A percentile compares a stretch with the other conserved stretches of the same genome.
These are phyloP conservation scores for Exutisphaerella laricina DNA, from an alignment of 2,329 filamentous ascomycete genomes.

Conservation along the genomic window DNA sequence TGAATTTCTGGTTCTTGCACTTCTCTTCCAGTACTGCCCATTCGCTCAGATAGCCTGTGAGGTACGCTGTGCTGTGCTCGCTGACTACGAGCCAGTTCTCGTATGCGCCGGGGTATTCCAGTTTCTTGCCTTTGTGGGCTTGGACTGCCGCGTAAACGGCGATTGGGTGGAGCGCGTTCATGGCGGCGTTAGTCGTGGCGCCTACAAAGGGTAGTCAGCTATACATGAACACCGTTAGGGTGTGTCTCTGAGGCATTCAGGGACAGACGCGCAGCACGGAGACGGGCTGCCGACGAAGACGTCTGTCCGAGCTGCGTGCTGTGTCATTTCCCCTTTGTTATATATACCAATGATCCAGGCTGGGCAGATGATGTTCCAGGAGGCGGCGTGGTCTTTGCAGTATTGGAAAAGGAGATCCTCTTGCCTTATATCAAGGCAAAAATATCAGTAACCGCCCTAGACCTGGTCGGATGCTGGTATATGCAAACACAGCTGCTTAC, in stretches of 20 bases:
- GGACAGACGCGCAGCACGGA: no score
- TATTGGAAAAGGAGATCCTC: slow-evolving; percentile 46
- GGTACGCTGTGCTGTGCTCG: slow-evolving; percentile 40
- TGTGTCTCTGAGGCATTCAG: no score
- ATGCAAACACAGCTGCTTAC: no score
- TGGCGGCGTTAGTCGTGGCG: slow-evolving; percentile 45
- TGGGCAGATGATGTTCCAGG: slow-evolving; percentile 47
- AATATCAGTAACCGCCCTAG: no score
- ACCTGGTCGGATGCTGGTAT: no score
- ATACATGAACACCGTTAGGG: no score
- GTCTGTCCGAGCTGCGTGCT: no score
- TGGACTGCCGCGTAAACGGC: slow-evolving; percentile 48
- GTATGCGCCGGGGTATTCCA: slow-evolving; percentile 44
- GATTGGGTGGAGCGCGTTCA: slow-evolving; percentile 47
- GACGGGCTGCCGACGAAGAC: no score
- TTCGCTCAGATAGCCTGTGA: slow-evolving; percentile 48
- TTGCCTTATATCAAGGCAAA: no score
- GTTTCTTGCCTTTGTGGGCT: slow-evolving; percentile 36
- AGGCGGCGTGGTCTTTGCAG: slow-evolving; percentile 34
- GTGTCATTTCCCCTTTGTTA: no score
- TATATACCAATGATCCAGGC: slow-evolving; percentile 40
- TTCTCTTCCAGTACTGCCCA: slow-evolving; percentile 44
- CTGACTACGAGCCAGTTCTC: slow-evolving; percentile 41
- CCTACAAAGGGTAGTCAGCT: slow-evolving; percentile 45
- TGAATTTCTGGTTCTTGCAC: slow-evolving; percentile 41